Percentiles rank a stretch among this genome's conserved stretches.
phyloP scores from a whole-genome alignment of 768 basidiomycete species.

The Tylopilus sp. region DNA sequence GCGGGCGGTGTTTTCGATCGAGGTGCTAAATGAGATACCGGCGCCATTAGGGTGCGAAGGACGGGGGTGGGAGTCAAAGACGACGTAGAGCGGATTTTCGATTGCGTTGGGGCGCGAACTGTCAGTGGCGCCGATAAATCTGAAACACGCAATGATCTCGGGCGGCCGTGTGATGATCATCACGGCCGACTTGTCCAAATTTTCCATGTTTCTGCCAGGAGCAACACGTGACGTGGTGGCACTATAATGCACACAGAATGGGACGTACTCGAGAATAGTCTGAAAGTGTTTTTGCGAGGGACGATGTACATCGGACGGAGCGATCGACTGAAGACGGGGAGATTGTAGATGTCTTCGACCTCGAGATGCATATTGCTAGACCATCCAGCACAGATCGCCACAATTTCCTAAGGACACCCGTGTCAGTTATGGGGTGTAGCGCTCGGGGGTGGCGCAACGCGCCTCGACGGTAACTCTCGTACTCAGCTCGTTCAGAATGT shows the following conservation, averaged over 20 bases:
- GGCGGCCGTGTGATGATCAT: constrained; percentile 67
- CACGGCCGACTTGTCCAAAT: constrained; percentile 27
- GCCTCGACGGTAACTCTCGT: constrained; percentile 27
- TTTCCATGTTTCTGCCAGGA: constrained; percentile 26
- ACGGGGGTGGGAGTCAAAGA: constrained; percentile 70
- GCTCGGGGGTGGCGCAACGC: constrained; percentile 1
- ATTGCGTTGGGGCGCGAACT: background rate
- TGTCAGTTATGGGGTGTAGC: background rate
- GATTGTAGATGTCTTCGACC: constrained; percentile 47
- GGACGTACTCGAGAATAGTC: constrained; percentile 24
- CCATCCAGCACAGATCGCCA: constrained; percentile 57
- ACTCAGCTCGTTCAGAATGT: constrained; percentile 21
- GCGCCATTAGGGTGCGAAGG: constrained; percentile 57
- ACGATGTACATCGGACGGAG: constrained; percentile 33
- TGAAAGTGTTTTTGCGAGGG: constrained; percentile 39
- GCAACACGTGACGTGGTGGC: background rate
- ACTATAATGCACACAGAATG: background rate
- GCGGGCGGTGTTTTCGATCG: constrained; percentile 39
- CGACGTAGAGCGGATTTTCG: constrained; percentile 41
- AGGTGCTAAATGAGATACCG: constrained; percentile 52
- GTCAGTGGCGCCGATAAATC: constrained; percentile 17
- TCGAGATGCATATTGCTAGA: constrained; percentile 50
- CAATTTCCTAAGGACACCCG: constrained; percentile 42
- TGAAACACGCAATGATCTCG: constrained; percentile 59
- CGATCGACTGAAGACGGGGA: constrained; percentile 47